Evolutionary conservation across 2,329 filamentous ascomycete genomes (phyloP).

Genomic region (Pseudogymnoascus sp.): DNA sequence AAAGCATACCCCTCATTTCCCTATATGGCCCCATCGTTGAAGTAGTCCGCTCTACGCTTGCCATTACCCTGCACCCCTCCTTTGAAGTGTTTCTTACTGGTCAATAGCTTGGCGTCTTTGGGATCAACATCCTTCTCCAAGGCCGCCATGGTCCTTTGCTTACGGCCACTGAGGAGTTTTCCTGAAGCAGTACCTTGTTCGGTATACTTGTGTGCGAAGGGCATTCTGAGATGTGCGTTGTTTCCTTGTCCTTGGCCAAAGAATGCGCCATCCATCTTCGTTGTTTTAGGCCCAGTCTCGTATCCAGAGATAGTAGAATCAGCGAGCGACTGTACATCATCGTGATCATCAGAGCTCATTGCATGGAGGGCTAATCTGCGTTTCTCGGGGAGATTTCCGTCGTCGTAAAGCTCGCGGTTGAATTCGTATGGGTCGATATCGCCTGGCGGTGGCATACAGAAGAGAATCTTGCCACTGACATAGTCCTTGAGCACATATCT

Average conservation of each 20-base stretch:
- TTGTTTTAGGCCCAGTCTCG: conserved; percentile 63
- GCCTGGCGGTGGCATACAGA: conserved; percentile 76
- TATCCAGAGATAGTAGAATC: conserved; percentile 45
- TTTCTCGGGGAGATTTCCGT: conserved; percentile 72
- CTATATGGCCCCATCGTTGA: conserved; percentile 23
- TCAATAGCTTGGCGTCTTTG: conserved; percentile 58
- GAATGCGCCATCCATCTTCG: conserved; percentile 78
- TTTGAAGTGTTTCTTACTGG: conserved; percentile 91
- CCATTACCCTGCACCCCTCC: conserved; percentile 56
- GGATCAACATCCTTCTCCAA: conserved; percentile 79
- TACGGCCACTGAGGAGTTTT: conserved; percentile 74
- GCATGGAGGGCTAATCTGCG: conserved; percentile 58
- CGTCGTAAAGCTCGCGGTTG: conserved; percentile 83
- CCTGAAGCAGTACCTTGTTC: conserved; percentile 60
- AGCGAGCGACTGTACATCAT: conserved; percentile 33
- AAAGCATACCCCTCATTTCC: not conserved
- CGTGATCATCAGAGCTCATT: conserved; percentile 22
- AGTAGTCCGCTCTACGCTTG: conserved; percentile 31
- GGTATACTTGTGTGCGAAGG: conserved; percentile 85
- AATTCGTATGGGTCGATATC: conserved; percentile 68
- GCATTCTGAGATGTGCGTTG: conserved; percentile 62
- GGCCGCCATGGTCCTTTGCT: conserved; percentile 71
- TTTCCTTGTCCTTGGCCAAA: conserved; percentile 60
- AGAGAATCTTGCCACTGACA: conserved; percentile 90
- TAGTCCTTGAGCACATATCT: conserved; percentile 93